These are phyloP conservation scores for Perkinsus marinus DNA, from an alignment of 169 alveolate genomes.

Conservation along the genomic window DNA sequence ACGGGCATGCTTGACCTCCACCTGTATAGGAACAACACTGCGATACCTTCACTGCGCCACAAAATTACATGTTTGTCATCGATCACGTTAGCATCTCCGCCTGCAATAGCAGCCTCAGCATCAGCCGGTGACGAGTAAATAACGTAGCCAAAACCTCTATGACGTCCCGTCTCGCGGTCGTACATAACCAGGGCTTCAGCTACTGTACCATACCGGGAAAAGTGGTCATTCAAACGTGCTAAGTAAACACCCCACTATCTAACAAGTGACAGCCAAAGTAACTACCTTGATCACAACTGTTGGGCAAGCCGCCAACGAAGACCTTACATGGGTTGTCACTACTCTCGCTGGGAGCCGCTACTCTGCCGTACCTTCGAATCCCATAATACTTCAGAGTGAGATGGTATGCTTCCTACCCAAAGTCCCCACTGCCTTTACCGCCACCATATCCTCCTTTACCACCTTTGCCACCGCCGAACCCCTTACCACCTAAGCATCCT, in stretches of 20 bases:
- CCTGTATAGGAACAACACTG: background rate
- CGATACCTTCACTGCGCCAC: background rate
- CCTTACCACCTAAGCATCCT: background rate
- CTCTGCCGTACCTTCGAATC: background rate
- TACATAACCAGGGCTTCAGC: constrained; percentile 40
- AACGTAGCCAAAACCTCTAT: constrained; percentile 46
- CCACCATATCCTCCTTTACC: background rate
- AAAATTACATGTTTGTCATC: background rate
- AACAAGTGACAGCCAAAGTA: background rate
- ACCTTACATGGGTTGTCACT: constrained; percentile 18
- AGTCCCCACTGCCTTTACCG: background rate
- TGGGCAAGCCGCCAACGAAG: constrained; percentile 69
- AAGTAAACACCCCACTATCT: background rate
- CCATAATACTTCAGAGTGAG: no score
- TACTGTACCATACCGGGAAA: constrained; percentile 32
- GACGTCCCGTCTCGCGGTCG: constrained; percentile 42
- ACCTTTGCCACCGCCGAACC: background rate
- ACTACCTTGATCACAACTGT: constrained; percentile 45
- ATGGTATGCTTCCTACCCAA: background rate
- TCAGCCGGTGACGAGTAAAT: constrained; percentile 32
- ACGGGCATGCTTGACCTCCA: background rate
- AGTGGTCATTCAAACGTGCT: constrained; percentile 35
- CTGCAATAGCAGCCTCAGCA: constrained; percentile 29
- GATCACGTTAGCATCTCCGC: background rate
- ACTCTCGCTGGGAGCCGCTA: background rate